A percentile compares a stretch with the other conserved stretches of the same genome.
These are phyloP conservation scores for Fusarium hostae DNA, from an alignment of 2,329 filamentous ascomycete genomes.

Conservation along the genomic window DNA sequence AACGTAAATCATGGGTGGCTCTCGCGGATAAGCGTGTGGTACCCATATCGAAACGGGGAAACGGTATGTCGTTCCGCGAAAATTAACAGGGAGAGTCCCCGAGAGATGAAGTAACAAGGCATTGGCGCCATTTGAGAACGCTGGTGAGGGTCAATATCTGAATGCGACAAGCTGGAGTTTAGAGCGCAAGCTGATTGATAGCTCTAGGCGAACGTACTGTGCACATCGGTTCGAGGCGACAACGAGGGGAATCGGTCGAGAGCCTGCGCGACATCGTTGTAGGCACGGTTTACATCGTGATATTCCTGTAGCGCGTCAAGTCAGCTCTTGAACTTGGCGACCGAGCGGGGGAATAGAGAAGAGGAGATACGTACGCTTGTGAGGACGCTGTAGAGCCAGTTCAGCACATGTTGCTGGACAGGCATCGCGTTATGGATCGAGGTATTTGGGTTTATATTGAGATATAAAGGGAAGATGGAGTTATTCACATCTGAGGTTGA, in stretches of 20 bases:
- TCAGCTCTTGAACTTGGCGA: constrained; percentile 14
- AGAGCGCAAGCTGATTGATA: constrained; percentile 45
- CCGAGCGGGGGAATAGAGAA: constrained; percentile 13
- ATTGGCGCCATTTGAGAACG: constrained; percentile 87
- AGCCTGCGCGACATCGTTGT: constrained; percentile 87
- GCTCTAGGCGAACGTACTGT: constrained; percentile 69
- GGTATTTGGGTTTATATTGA: background rate
- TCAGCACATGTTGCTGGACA: constrained; percentile 89
- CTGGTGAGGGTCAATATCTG: constrained; percentile 56
- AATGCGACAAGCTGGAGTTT: constrained; percentile 8
- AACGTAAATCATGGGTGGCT: constrained; percentile 88
- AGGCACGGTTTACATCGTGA: constrained; percentile 89
- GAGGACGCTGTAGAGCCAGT: constrained; percentile 94
- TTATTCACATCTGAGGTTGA: constrained; percentile 27
- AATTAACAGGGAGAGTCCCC: constrained; percentile 90
- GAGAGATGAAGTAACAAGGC: constrained; percentile 86
- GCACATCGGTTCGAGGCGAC: constrained; percentile 89
- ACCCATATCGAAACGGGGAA: constrained; percentile 96
- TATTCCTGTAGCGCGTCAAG: constrained; percentile 76
- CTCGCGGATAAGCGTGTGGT: constrained; percentile 87
- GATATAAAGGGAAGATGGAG: constrained; percentile 1
- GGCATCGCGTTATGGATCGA: constrained; percentile 60
- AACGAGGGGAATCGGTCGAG: constrained; percentile 84
- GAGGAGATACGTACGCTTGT: constrained; percentile 68
- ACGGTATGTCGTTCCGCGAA: constrained; percentile 87